These are phyloP conservation scores for Exophiala calicioides DNA, from an alignment of 2,329 filamentous ascomycete species.

Conservation along the genomic window DNA sequence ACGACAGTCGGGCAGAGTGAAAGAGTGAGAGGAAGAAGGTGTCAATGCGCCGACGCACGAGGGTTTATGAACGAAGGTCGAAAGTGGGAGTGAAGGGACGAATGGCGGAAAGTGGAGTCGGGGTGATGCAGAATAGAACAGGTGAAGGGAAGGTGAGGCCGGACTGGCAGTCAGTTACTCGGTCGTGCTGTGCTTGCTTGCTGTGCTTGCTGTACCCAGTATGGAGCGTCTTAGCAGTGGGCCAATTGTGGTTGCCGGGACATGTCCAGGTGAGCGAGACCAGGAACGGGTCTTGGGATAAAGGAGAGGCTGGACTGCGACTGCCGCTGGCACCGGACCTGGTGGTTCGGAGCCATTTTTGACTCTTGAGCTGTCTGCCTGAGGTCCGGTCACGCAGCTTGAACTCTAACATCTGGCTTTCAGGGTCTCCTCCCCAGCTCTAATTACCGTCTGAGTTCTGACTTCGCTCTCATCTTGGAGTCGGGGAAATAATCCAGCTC, in stretches of 20 bases:
- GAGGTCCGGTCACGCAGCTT: slow-evolving; percentile 1
- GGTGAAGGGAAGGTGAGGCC: slow-evolving; percentile 14
- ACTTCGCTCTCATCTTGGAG: no score
- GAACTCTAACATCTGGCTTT: slow-evolving; percentile 3
- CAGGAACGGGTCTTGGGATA: background rate
- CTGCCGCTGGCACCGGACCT: background rate
- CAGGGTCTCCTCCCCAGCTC: no score
- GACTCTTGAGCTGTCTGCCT: no score
- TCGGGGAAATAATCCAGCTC: no score
- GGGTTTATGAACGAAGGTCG: slow-evolving; percentile 13
- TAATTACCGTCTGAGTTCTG: no score
- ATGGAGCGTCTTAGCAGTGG: slow-evolving; percentile 8
- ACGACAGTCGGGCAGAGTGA: slow-evolving; percentile 16
- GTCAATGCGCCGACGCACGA: background rate
- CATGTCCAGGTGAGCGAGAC: slow-evolving; percentile 3
- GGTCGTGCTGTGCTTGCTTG: no score
- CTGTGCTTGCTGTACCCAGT: no score
- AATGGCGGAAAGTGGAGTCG: slow-evolving; percentile 1
- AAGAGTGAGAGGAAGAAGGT: slow-evolving; percentile 7
- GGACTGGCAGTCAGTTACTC: no score
- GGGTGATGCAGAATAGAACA: background rate
- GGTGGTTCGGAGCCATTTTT: no score
- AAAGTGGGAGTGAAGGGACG: background rate
- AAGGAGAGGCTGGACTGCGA: background rate
- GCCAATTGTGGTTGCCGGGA: no score